These are phyloP conservation scores for Globisporangium ultimum DNA, from an alignment of 352 stramenopile species.

Conservation along the genomic window DNA sequence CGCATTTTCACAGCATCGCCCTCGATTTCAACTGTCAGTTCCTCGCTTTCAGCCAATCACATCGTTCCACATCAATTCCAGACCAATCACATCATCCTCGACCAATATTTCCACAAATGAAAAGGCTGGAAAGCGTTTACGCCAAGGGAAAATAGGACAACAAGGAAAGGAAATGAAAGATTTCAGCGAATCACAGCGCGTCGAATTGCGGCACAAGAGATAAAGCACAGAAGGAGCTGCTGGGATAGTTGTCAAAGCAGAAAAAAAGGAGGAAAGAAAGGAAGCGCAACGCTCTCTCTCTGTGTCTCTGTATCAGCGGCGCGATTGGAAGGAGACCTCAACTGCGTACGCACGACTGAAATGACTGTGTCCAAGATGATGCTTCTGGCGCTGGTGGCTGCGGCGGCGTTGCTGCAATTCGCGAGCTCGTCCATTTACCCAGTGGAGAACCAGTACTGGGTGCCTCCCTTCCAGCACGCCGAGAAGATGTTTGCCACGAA, in stretches of 20 bases:
- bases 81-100: conserved; percentile 13
- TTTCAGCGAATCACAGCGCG: conserved; percentile 5
- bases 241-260: not conserved
- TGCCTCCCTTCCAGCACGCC: conserved; percentile 77
- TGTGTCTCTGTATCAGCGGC: not conserved
- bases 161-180: not conserved
- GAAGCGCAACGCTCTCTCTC: not conserved
- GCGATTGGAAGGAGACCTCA: not conserved
- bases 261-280: not conserved
- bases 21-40: conserved; percentile 27
- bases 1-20: not conserved
- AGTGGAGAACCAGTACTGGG: conserved; percentile 65
- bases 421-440: conserved; percentile 62
- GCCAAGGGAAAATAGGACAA: not conserved
- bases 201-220: not conserved
- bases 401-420: not conserved
- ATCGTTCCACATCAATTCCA: not conserved
- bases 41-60: conserved; percentile 23
- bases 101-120: not conserved
- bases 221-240: not conserved
- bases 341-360: not conserved
- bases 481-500: conserved; percentile 86
- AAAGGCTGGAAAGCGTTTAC: not conserved
- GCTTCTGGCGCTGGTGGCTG: not conserved
- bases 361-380: conserved; percentile 5